phyloP scores from a whole-genome alignment of 176 grass and related monocot genomes.

The Juncus effusus region DNA sequence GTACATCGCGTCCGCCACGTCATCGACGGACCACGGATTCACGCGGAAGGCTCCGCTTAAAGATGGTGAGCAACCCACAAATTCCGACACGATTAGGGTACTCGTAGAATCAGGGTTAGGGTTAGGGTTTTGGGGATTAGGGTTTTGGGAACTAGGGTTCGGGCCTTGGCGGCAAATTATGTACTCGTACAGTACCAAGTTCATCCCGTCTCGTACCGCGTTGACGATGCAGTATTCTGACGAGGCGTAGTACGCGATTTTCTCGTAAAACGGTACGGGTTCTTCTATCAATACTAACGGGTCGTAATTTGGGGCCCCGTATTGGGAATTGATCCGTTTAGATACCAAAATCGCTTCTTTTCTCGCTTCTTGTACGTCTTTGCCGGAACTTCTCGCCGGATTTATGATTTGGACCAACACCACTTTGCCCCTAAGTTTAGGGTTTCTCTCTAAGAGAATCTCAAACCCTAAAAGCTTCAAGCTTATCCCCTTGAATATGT shows the following conservation, averaged over 20 bases:
- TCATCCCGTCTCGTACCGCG: constrained; percentile 85
- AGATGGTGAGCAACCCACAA: constrained; percentile 82
- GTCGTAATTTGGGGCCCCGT: constrained; percentile 48
- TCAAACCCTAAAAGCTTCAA: constrained; percentile 70
- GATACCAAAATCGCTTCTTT: constrained; percentile 49
- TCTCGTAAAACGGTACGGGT: constrained; percentile 61
- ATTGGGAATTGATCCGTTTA: constrained; percentile 56
- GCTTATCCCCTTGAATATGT: constrained; percentile 93
- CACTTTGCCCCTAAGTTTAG: constrained; percentile 53
- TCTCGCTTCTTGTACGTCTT: constrained; percentile 65
- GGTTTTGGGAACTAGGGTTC: constrained; percentile 1
- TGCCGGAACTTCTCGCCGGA: constrained; percentile 71
- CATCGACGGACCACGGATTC: constrained; percentile 79
- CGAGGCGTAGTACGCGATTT: constrained; percentile 68
- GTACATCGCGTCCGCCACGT: constrained; percentile 67
- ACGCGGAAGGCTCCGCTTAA: constrained; percentile 81
- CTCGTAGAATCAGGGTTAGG: constrained; percentile 33
- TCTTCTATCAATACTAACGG: constrained; percentile 74
- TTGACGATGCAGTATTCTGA: constrained; percentile 87
- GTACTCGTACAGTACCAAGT: constrained; percentile 77
- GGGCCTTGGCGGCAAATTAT: constrained; percentile 63
- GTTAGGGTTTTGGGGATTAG: constrained; percentile 7
- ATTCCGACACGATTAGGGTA: constrained; percentile 78
- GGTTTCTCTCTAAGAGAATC: constrained; percentile 61
- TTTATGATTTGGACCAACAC: constrained; percentile 88